Base-by-base conservation (phyloP, 2,329 filamentous ascomycete species). In the Xylariaceae sp. region DNA sequence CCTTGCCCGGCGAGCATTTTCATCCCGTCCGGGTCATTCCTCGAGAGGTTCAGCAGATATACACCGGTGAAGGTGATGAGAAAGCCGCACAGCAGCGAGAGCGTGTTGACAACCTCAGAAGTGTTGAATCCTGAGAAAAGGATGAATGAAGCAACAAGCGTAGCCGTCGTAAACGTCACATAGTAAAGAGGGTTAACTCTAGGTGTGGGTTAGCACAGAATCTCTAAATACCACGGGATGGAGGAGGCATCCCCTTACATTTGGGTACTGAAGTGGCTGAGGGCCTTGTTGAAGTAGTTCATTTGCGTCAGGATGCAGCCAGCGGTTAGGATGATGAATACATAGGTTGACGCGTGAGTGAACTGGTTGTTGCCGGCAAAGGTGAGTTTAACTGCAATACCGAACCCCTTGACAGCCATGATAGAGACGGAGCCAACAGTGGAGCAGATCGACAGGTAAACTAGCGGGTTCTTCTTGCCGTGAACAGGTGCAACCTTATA, bases 241-340 rank as follows among this genome's bases (percentile, higher is more conserved):
- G 21, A 7, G 11, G 21, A 11, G 21, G 6, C 21, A 24, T 24
- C 11, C 21, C 11, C 21, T 24, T 75, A 95, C 89, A 98, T 94
- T 54, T 94, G 95, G 21, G 92, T 96, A 19, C 87, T 90, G 66
- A 97, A 98, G 57, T 94, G 88, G 63, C 88, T 94, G 44, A 98
- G 70, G 6, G 92, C 92, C 66, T 98, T 98, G 73, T 98, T 98
- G 67, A 98, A 95, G 66, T 98, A 98, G 66, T 98, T 98, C 92
- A 98, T 97, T 71, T 98, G 92, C 7, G 89, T 96, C 51, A 98
- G 64, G 59, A 98, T 97, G 70, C 92, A 98, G 49, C 96, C 87
- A 3, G 75, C 73, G 0, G 89, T 92, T 50, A 97, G 78, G 50
- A 98, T 96, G 65, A 90, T 82, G 62, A 98, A 98, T 48, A 96